Base-by-base conservation (phyloP, 805 yeast genomes). In the Peterozyma xylosa region DNA sequence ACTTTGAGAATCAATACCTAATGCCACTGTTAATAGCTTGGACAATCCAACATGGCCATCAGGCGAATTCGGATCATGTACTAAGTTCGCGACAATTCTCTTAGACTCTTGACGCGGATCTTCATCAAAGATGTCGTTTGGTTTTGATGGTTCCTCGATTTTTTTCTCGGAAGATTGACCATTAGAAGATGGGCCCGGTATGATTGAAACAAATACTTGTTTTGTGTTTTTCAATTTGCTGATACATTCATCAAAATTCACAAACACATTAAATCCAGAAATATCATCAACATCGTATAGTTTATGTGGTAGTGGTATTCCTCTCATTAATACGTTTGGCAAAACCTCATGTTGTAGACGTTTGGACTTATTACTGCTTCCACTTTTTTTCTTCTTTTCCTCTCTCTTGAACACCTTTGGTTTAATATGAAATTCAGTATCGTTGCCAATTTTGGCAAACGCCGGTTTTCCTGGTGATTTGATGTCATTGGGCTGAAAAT, bases 291-390 rank as follows among this genome's bases (percentile, higher is more conserved):
- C 52, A 1, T 47, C 33, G 45, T 64, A 73, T 2, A 62, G 41
- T 2, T 55, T 41, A 53, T 80, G 80, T 1, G 88, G 87, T 41
- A 78, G 61, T 1, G 82, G 52, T 2, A 82, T 64, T 0, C 79
- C 80, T 56, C 86, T 66, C 39, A 71, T 60, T 33, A 82, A 54
- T 5, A 73, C 61, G 4, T 74, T 56, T 1, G 5, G 55, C 44
- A 41, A 38, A 47, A 16, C 39, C 29, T 46, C 50, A 14, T 37
- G 30, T 5, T 29, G 35, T 7, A 27, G 7, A 35, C 43, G 39
- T 34, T 21, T 21, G 5, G 42, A 37, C 17, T 52, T 55, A 27
- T 46, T 45, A 11, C 51, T 49, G 21, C 55, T 48, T 34, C 54
- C 52, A 33, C 53, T 50, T 11, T 50, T 49, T 48, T 51, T 17